Base-by-base conservation (phyloP, 352 stramenopile genomes). In the Phytopythium litorale region DNA sequence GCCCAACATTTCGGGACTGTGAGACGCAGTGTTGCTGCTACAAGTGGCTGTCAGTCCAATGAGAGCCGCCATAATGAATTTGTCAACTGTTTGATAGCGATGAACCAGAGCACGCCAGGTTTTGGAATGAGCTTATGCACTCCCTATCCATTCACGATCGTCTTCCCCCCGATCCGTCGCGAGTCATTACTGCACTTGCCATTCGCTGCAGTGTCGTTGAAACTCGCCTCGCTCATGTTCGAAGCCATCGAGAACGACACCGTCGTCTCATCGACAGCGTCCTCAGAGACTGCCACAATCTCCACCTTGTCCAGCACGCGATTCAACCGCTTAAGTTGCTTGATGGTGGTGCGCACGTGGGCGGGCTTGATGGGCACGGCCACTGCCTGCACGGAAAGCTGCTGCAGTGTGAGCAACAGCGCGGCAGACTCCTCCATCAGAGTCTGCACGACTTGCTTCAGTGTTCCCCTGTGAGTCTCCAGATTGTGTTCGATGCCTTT, bases 381-480 rank as follows among this genome's bases (percentile, higher is more conserved):
- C 28, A 54, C n/a, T 40, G 66, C 64, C 37, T 71, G 50, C 15
- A 66, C 66, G 25, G 62, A 25, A 4, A 87, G 64, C 19, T 88
- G 73, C 57, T 84, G 75, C 1, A 85, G 61, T 9, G 73, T 70
- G 7, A 89, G 59, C n/a, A 88, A 46, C 13, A 81, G 64, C 43
- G 84, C 76, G 9, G 73, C 78, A 28, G 68, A 70, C 46, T 87
- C 78, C 46, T 87, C 64, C 67, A 87, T 71, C 18, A 81, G 37
- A 30, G 74, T 70, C 7, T 76, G 66, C 1, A 74, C 40, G 12
- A 69, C 63, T 18, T 52, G 25, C 50, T 71, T 58, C 19, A 81
- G 49, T 7, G 58, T 56, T 23, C 45, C 42, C 52, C 38, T 62
- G 7, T 72, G 64, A 2, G 51, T 51, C 0, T 19, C 38, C 8